Evolutionary conservation across 768 basidiomycete genomes (phyloP).

Genomic region (Suillus hirtellus): DNA sequence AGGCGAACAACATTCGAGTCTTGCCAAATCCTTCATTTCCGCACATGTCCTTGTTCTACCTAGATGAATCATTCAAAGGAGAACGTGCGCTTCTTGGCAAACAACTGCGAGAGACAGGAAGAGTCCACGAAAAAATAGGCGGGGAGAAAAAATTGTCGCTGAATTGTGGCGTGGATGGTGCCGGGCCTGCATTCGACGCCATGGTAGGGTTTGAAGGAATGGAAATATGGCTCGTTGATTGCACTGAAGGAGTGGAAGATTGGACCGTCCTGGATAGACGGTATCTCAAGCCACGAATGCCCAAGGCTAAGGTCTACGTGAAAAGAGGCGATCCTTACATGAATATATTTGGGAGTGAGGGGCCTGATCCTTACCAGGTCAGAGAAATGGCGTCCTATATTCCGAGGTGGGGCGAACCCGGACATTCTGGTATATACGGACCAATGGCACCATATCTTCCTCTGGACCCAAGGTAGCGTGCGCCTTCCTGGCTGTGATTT

Average conservation of each 20-base stretch:
- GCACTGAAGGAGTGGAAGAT: neutral
- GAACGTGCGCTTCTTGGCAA: neutral
- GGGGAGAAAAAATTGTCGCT: neutral
- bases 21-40: neutral
- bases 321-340: neutral
- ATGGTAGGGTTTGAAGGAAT: neutral
- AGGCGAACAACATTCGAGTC: neutral
- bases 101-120: neutral
- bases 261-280: neutral
- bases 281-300: neutral
- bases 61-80: neutral
- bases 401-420: neutral
- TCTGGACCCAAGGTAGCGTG: neutral
- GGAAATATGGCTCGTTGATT: slow-evolving; percentile 2
- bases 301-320: neutral
- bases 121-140: neutral
- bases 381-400: neutral
- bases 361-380: neutral
- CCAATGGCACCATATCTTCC: neutral
- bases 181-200: neutral
- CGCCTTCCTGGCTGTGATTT: neutral
- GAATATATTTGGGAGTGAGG: neutral
- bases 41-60: slow-evolving; percentile 1
- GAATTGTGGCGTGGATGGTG: slow-evolving; percentile 4
- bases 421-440: neutral